Base-by-base conservation (phyloP, 495 filamentous ascomycete species). In the Sordaria brevicollis region DNA sequence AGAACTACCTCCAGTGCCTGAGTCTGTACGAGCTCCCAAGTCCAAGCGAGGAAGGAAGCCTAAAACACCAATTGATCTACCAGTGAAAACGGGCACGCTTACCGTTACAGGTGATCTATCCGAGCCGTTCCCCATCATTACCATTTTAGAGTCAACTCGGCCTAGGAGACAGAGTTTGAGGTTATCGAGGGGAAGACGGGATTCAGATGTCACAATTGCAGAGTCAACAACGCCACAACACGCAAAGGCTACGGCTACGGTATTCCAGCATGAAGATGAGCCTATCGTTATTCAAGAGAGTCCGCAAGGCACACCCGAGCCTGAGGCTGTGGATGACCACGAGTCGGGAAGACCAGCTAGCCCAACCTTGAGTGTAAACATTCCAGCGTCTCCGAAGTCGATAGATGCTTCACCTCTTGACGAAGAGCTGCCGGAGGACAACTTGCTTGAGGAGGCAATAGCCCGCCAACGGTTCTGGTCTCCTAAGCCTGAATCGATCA, bases 1-100 rank as follows among this genome's bases (percentile, higher is more conserved):
- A 21, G 36, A 67, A 54, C 67, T 65, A 36, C 29, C 33, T 79
- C 65, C 72, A 76, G 62, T 78, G 75, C 33, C 76, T 76, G 39
- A 62, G 49, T 29, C 49, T 54, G 19, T 54, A 25, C 43, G 25
- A 4, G 43, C 5, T 54, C 21, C 10, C 13, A 62, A 31, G 13
- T 13, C 49, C 33, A 62, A 25, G 25, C 49, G 49, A 25, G 49
- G 25, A 62, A 62, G 49, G 7, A 62, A 62, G 33, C 49, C 49
- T 29, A 31, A 17, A 31, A 62, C 49, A 3, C 25, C 49, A 3
- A 29, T 31, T 15, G 49, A 31, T 7, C 17, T 31, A 62, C 25
- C 25, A 13, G 49, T 15, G 49, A 25, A 7, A 31, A 62, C 25
- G 49, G 17, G 49, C 13, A 62, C 11, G 25, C 13, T 13, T 31